Conservation (phyloP, 305 asterid species). For the Galium porrigens region DNA sequence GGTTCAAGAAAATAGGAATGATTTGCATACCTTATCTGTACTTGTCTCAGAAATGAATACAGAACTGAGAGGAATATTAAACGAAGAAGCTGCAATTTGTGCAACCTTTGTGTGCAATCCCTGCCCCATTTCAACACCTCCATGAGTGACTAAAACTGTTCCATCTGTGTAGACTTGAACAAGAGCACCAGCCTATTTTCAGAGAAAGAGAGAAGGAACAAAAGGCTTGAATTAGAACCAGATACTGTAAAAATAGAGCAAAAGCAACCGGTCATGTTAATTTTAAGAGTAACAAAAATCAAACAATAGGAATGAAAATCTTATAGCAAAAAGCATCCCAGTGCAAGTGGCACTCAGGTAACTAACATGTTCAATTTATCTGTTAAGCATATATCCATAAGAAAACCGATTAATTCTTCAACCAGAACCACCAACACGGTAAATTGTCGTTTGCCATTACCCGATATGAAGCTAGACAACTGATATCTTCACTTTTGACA, state of each 20-base stretch:
- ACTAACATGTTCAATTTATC: not conserved
- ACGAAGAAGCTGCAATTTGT: slow-evolving; percentile 84
- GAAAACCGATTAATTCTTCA: not conserved
- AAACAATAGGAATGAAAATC: not conserved
- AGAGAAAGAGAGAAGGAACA: not conserved
- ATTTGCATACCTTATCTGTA: slow-evolving; percentile 66
- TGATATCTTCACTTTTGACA: not conserved
- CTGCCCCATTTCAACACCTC: slow-evolving; percentile 98
- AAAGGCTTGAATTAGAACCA: slow-evolving; percentile 13
- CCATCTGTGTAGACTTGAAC: slow-evolving; percentile 96
- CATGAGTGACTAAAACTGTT: slow-evolving; percentile 86
- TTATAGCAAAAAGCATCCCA: not conserved
- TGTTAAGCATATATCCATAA: not conserved
- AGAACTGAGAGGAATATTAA: slow-evolving; percentile 70
- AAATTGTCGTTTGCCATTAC: not conserved
- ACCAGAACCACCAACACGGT: not conserved
- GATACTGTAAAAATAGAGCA: not conserved
- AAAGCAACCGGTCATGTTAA: not conserved
- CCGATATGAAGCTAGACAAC: not conserved
- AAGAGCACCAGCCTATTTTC: slow-evolving; percentile 78
- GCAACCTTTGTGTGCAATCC: slow-evolving; percentile 96
- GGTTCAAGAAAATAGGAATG: not conserved
- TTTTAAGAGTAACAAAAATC: not conserved
- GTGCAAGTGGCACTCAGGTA: not conserved
- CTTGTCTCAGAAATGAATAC: slow-evolving; percentile 92